These are phyloP conservation scores for Strigomonas culicis DNA, from an alignment of 208 protist genomes.

Conservation along the genomic window DNA sequence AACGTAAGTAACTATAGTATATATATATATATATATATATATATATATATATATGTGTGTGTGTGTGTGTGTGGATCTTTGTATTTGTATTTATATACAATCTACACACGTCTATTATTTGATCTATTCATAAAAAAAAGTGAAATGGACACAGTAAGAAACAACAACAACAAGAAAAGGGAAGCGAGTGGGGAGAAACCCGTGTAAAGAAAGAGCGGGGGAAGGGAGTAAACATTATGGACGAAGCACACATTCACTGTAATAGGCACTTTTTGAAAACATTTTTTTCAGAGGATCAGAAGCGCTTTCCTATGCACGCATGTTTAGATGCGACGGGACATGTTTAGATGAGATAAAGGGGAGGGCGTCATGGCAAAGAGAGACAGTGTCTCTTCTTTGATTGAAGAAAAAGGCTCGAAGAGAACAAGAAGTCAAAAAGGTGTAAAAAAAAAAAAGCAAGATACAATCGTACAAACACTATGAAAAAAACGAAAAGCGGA, in stretches of 20 bases:
- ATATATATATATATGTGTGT: no score
- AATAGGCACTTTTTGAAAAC: no score
- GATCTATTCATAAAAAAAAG: background rate
- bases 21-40: background rate
- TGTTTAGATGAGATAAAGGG: no score
- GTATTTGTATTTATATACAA: background rate
- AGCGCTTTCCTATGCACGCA: no score
- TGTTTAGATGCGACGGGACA: no score
- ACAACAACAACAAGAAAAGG: slow-evolving; percentile 4
- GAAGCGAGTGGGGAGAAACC: slow-evolving; percentile 2
- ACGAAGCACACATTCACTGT: no score
- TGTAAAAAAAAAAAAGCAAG: no score
- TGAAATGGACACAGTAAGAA: slow-evolving; percentile 7
- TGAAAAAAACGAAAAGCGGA: background rate
- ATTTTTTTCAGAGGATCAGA: no score
- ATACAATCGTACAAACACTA: background rate
- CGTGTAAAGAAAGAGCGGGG: slow-evolving; percentile 6
- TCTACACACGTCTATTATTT: no score
- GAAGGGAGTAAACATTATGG: no score
- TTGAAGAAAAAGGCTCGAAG: background rate
- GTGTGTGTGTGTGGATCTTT: background rate
- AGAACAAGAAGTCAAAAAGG: background rate
- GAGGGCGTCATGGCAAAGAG: background rate
- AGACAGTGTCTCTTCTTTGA: background rate
- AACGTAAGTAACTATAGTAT: background rate